Evolutionary conservation across 441 rosid genomes (phyloP).

Genomic region (Cnidoscolus chayamansa): DNA sequence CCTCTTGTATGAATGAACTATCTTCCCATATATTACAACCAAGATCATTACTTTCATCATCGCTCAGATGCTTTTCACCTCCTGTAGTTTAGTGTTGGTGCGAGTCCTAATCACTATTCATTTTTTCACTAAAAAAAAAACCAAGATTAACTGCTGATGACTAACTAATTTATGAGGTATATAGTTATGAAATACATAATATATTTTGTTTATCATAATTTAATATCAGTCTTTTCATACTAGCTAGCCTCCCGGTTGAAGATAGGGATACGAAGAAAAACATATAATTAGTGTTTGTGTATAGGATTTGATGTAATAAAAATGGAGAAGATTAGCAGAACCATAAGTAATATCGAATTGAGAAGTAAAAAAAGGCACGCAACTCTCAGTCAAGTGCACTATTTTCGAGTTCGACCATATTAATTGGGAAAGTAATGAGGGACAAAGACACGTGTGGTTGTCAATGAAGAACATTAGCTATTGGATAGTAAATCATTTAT

Average conservation of each 20-base stretch:
- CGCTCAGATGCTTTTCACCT: slow-evolving; percentile 19
- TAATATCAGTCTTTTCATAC: too few relatives aligned
- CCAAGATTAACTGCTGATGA: too few relatives aligned
- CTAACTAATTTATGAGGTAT: too few relatives aligned
- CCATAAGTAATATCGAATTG: not conserved
- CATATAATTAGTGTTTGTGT: too few relatives aligned
- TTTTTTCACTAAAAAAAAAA: too few relatives aligned
- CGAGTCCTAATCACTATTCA: not conserved
- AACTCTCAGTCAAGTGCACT: slow-evolving; percentile 15
- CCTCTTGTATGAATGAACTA: slow-evolving; percentile 25
- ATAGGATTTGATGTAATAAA: too few relatives aligned
- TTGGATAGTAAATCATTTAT: not conserved
- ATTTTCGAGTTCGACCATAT: slow-evolving; percentile 10
- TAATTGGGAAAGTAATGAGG: slow-evolving; percentile 9
- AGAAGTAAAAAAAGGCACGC: slow-evolving; percentile 8
- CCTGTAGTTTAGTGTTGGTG: slow-evolving; percentile 13
- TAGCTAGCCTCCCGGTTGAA: too few relatives aligned
- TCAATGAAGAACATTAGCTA: slow-evolving; percentile 20
- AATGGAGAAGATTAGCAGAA: too few relatives aligned
- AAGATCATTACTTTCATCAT: slow-evolving; percentile 26
- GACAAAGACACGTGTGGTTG: slow-evolving; percentile 31
- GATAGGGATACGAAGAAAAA: too few relatives aligned
- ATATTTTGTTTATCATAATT: too few relatives aligned
- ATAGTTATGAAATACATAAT: too few relatives aligned
- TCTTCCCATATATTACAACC: slow-evolving; percentile 13